Conservation (phyloP, 441 rosid species). For the Raphanus hybrid region DNA sequence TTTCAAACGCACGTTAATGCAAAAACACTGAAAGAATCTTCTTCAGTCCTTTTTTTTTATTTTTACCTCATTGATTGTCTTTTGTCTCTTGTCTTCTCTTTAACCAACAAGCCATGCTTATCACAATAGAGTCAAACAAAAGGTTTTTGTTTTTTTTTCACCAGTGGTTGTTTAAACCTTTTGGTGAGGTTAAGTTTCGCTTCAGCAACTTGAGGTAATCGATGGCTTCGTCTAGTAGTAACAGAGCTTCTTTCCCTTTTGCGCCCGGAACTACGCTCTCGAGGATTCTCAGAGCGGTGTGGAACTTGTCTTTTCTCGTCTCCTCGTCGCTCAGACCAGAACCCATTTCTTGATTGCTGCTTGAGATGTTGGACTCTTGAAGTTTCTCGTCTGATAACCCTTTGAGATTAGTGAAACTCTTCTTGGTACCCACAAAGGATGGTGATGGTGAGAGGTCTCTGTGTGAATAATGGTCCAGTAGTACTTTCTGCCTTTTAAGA, state of each 20-base stretch:
- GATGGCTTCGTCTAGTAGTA: conserved; percentile 78
- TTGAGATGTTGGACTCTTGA: conserved; percentile 54
- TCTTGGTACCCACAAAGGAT: conserved; percentile 44
- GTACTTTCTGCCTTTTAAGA: conserved; percentile 64
- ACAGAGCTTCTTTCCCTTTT: conserved; percentile 71
- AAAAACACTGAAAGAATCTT: conserved; percentile 33
- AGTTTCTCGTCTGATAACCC: conserved; percentile 46
- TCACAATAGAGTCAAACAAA: neutral
- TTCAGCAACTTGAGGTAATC: conserved; percentile 71
- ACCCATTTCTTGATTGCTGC: conserved; percentile 45
- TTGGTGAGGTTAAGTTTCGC: conserved; percentile 53
- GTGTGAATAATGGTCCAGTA: conserved; percentile 41
- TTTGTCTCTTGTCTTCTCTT: conserved; percentile 44
- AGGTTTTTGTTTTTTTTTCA: neutral
- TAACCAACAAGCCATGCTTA: conserved; percentile 40
- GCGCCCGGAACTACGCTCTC: conserved; percentile 72
- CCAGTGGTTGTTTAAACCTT: conserved; percentile 44
- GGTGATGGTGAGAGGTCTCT: conserved; percentile 41
- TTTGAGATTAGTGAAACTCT: conserved; percentile 44
- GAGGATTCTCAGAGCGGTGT: conserved; percentile 58
- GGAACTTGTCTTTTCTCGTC: conserved; percentile 57
- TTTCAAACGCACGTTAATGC: conserved; percentile 42
- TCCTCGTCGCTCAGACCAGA: conserved; percentile 41
- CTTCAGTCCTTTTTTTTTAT: neutral
- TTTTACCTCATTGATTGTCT: conserved; percentile 34